Conservation (phyloP, 495 filamentous ascomycete genomes). For the Letharia columbiana region DNA sequence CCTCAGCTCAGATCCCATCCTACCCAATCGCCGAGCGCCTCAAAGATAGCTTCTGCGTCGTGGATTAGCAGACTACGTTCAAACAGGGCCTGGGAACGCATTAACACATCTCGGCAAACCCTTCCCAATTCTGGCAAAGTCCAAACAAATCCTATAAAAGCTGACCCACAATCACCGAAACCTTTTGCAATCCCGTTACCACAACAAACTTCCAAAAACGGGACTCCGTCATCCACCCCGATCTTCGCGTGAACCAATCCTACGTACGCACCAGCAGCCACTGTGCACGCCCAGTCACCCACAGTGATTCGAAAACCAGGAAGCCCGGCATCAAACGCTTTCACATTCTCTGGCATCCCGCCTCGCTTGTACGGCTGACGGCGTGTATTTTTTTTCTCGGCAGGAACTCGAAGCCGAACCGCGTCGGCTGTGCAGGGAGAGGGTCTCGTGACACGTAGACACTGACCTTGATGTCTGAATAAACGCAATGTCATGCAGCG, state of each 20-base stretch:
- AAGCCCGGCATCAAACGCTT: neutral
- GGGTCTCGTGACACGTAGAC: too few species aligned
- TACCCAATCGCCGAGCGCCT: neutral
- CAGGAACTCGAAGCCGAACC: neutral
- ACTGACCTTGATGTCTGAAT: too few species aligned
- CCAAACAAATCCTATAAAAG: neutral
- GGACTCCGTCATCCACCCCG: neutral
- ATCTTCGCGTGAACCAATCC: neutral
- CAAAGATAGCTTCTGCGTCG: neutral
- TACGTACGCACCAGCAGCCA: too few species aligned
- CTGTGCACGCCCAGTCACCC: neutral
- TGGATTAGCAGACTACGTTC: neutral
- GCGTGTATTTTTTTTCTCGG: neutral
- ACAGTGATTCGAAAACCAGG: neutral
- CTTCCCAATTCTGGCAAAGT: neutral
- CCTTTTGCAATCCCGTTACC: neutral
- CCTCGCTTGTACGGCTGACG: too few species aligned
- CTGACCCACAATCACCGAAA: neutral
- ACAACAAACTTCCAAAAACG: neutral
- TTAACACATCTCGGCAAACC: too few species aligned
- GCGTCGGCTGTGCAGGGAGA: neutral
- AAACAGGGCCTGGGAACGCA: too few species aligned
- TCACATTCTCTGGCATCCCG: neutral
- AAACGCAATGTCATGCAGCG: neutral
- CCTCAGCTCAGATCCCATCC: neutral